Base-by-base conservation (phyloP, 768 basidiomycete species). In the Symmetrospora coprosmae region DNA sequence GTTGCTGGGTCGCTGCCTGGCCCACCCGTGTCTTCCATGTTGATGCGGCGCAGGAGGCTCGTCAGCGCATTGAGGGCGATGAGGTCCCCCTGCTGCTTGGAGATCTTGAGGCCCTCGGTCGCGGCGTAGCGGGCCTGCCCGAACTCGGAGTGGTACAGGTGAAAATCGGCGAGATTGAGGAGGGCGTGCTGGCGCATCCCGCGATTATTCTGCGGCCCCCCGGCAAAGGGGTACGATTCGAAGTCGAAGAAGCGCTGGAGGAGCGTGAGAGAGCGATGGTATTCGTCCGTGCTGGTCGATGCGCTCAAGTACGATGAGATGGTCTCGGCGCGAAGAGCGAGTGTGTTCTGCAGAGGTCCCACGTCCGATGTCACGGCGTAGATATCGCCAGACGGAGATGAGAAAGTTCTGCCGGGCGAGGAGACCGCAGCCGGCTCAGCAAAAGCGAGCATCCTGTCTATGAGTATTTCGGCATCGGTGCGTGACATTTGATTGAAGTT, bases 141-240 rank as follows among this genome's bases (percentile, higher is more conserved):
- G 31, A 6, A 46, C 27, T 58, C 55, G 28, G 30, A 39, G 40
- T 45, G 43, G 11, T 30, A n/a, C 7, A 38, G 14, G 37, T 58
- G 55, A 46, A 58, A 47, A 4, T 58, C 28, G 19, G 55, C 55
- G 23, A 58, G 30, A 38, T 58, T 43, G 16, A 58, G 55, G 14
- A 58, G 31, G 31, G 55, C 55, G 31, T 58, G 55, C 40, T 58
- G 55, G 25, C 55, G 38, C 55, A 58, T 45, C n/a, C 55, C 55
- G 43, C 43, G 43, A 38, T 58, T 58, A 11, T 27, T 43, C 4
- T 23, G 17, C 21, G 43, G 14, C 30, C 55, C 55, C 8, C 55
- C 55, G 8, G 25, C 6, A 13, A 58, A 46, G 7, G 55, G 55
- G 16, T 30, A 31, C 4, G 43, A 25, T 16, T 58, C 55, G 43